A percentile compares a stretch with the other conserved stretches of the same genome.
Evolutionary conservation across 495 filamentous ascomycete species (phyloP).

Genomic region (Aspergillus homomorphus): DNA sequence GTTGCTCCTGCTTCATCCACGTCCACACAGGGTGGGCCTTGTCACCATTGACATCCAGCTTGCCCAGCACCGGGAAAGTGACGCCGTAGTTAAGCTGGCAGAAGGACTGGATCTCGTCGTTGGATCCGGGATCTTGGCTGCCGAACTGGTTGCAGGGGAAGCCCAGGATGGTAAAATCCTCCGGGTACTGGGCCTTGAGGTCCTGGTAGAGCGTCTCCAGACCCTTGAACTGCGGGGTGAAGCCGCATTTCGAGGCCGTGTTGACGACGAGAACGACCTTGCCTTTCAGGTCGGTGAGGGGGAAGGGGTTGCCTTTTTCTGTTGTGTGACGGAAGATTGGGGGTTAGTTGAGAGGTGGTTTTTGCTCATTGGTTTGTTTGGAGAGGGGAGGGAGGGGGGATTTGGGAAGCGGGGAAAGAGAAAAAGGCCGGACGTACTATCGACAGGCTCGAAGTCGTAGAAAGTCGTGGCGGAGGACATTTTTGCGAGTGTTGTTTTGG

Average conservation of each 20-base stretch:
- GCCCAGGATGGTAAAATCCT: constrained; percentile 81
- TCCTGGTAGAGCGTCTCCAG: constrained; percentile 89
- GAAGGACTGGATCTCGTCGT: constrained; percentile 89
- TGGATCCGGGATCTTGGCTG: constrained; percentile 79
- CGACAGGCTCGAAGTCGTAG: constrained; percentile 85
- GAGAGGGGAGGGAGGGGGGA: constrained; percentile 7
- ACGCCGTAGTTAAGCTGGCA: constrained; percentile 96
- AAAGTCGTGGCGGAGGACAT: constrained; percentile 90
- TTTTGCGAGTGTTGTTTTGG: constrained; percentile 30
- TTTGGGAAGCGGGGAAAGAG: background rate
- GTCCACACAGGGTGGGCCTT: constrained; percentile 76
- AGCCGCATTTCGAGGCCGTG: constrained; percentile 98
- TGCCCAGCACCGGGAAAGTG: constrained; percentile 84
- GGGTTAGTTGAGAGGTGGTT: constrained; percentile 7
- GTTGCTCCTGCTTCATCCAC: constrained; percentile 83
- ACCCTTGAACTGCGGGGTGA: constrained; percentile 92
- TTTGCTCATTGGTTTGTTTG: background rate
- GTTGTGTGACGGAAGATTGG: constrained; percentile 18
- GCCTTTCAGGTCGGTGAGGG: constrained; percentile 67
- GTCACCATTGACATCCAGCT: constrained; percentile 89
- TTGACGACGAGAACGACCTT: constrained; percentile 97
- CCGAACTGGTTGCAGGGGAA: constrained; percentile 99
- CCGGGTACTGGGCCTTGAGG: constrained; percentile 61
- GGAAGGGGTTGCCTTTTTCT: constrained; percentile 74
- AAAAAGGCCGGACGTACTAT: constrained; percentile 56